Percentiles rank a stretch among this genome's conserved stretches.
phyloP scores from a whole-genome alignment of 2,329 filamentous ascomycete species.

The Penicillium sp. region DNA sequence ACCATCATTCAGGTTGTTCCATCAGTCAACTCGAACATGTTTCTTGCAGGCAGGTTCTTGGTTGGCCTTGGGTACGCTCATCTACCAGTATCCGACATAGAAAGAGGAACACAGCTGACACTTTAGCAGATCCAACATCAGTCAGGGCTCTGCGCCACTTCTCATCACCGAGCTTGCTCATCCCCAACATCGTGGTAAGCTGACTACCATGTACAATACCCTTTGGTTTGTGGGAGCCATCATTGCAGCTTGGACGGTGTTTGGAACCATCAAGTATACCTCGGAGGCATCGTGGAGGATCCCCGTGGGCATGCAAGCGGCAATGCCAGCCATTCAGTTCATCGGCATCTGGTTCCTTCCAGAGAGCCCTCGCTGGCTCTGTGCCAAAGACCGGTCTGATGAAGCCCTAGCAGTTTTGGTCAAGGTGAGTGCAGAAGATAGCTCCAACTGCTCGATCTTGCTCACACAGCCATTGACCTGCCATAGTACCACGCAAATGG shows the following conservation, averaged over 20 bases:
- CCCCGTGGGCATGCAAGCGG: conserved; percentile 9
- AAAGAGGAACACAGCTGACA: no score
- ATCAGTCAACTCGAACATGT: conserved; percentile 12
- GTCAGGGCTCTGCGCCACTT: no score
- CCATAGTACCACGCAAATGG: no score
- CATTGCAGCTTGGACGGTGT: conserved; percentile 19
- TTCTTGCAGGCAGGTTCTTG: conserved; percentile 19
- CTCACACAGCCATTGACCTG: no score
- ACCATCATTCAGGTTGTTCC: conserved; percentile 19
- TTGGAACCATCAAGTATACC: conserved; percentile 17
- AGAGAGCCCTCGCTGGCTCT: no score
- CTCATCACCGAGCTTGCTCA: no score
- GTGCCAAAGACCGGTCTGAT: no score
- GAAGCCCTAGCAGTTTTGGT: no score
- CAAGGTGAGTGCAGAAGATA: no score
- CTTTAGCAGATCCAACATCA: no score
- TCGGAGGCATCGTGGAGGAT: conserved; percentile 16
- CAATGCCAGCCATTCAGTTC: conserved; percentile 13
- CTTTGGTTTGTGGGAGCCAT: conserved; percentile 20
- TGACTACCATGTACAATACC: conserved; percentile 26
- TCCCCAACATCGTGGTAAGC: conserved; percentile 2
- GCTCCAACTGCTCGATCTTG: no score
- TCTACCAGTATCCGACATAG: no score
- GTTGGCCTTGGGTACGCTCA: not conserved
- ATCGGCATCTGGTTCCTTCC: conserved; percentile 10